Conservation (phyloP, 441 rosid species). For the Metrosideros polymorpha region DNA sequence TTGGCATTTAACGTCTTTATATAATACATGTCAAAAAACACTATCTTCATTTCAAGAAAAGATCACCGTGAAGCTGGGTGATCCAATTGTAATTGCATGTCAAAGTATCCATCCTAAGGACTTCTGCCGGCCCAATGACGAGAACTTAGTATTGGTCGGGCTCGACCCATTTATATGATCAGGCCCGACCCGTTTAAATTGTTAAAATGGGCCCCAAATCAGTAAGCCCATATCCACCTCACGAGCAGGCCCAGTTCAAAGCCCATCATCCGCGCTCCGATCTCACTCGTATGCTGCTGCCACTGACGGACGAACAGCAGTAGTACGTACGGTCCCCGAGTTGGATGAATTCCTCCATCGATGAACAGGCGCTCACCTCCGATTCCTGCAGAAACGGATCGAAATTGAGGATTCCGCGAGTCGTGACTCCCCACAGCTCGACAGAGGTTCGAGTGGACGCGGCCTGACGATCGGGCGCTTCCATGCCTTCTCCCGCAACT, state of each 20-base stretch:
- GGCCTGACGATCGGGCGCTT: neutral
- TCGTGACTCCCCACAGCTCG: neutral
- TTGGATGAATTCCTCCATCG: neutral
- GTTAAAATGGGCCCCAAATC: neutral
- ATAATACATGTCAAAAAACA: neutral
- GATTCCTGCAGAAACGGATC: neutral
- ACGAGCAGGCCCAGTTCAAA: too few species aligned
- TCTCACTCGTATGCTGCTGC: neutral
- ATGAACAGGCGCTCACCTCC: neutral
- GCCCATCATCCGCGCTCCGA: too few species aligned
- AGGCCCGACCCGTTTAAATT: neutral
- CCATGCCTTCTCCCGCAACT: neutral
- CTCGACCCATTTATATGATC: neutral
- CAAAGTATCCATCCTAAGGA: neutral
- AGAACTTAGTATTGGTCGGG: neutral
- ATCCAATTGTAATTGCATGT: neutral
- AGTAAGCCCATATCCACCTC: neutral
- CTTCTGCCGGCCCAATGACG: neutral
- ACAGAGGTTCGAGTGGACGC: neutral
- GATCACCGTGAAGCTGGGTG: neutral
- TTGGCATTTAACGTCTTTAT: neutral
- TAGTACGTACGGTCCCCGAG: neutral
- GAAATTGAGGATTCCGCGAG: neutral
- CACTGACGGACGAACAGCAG: neutral
- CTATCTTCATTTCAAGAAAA: neutral